Base-by-base conservation (phyloP, 768 basidiomycete species). In the Dacryopinax spathularia region DNA sequence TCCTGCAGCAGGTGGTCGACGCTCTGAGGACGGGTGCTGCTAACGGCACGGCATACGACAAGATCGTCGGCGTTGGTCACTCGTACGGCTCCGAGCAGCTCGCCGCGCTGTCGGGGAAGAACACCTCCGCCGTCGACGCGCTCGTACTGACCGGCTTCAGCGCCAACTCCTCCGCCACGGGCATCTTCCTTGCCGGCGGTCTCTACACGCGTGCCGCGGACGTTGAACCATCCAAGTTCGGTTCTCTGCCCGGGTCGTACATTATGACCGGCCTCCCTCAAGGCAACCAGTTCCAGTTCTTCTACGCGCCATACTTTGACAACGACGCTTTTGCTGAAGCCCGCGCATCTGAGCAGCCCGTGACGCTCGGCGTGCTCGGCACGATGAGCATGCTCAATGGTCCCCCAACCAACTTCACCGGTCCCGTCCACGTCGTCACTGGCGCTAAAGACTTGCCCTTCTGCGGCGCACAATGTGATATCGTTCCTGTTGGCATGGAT, bases 51-150 rank as follows among this genome's bases (percentile, higher is more conserved):
- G 36, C n/a, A 10, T 76, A 70, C 65, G 71, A 72, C 65, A 74
- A 76, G 67, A 64, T 74, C 27, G 69, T 76, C 35, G 72, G 69
- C 20, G 69, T 76, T 16, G 75, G 75, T 2, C 75, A 76, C 62
- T 67, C 69, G 60, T 68, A 68, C 34, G 67, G 67, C 29, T 56
- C 48, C 48, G 48, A 27, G 15, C 48, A 56, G 18, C 48, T 56
- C 48, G 48, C 48, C 20, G 48, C 48, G 5, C 48, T 56, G 3
- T 27, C 25, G 7, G 48, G 48, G 18, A 56, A 56, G 48, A 56
- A 56, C 48, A 56, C 48, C 48, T 25, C 48, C 29, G 48, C 48
- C 15, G 48, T 56, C 5, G 48, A 56, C 48, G 22, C 48, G 48
- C 48, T 56, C 25, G 48, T 56, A 10, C 48, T 56, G 25, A 56